Percentiles rank a stretch among this genome's conserved stretches.
phyloP scores from a whole-genome alignment of 1,284 basidiomycete species.

The Puccinia novopanici region DNA sequence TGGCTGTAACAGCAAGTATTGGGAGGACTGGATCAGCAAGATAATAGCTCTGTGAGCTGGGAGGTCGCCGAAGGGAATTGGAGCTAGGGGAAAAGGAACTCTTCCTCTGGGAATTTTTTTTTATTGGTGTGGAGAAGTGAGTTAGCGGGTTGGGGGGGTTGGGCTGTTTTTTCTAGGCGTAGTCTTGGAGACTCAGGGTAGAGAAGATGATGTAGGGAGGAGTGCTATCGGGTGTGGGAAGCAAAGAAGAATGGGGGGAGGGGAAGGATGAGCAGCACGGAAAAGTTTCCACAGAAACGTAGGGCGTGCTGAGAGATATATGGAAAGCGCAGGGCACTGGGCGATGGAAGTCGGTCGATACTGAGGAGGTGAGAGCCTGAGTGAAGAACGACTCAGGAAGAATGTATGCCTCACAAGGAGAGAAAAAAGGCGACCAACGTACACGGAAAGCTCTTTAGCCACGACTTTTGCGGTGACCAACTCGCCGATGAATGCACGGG shows the following conservation, averaged over 20 bases:
- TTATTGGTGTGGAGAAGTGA: neutral
- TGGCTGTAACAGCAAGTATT: neutral
- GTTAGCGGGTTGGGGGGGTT: neutral
- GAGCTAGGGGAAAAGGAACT: neutral
- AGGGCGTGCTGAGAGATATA: neutral
- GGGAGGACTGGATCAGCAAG: neutral
- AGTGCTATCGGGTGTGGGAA: slow-evolving; percentile 9
- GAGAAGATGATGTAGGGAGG: neutral
- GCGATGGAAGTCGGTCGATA: too few species aligned
- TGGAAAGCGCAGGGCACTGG: slow-evolving; percentile 13
- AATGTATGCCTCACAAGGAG: too few species aligned
- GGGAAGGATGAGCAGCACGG: slow-evolving; percentile 12
- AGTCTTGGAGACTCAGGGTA: slow-evolving; percentile 1
- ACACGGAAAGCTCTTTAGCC: too few species aligned
- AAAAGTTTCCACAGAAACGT: slow-evolving; percentile 9
- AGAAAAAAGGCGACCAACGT: too few species aligned
- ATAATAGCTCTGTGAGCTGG: neutral
- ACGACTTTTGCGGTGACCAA: too few species aligned
- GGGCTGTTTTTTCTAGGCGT: neutral
- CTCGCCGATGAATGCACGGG: too few species aligned
- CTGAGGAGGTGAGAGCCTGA: neutral
- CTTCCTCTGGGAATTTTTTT: neutral
- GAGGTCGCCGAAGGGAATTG: neutral
- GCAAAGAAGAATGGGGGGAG: neutral
- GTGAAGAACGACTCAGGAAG: neutral